phyloP scores from a whole-genome alignment of 23 red algal species.

The Gracilaria domingensis region DNA sequence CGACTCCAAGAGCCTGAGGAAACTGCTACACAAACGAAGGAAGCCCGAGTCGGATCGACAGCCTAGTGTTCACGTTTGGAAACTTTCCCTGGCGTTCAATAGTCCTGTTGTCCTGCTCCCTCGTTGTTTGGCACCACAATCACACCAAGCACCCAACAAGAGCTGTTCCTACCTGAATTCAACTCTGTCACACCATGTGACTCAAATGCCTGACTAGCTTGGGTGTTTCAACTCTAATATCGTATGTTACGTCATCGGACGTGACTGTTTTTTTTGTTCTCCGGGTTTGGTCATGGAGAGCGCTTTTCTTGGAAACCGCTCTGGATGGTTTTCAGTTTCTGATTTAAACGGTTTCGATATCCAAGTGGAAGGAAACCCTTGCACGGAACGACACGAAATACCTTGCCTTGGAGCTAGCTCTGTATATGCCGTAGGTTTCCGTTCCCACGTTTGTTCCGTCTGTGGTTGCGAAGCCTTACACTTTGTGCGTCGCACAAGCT shows the following conservation, averaged over 20 bases:
- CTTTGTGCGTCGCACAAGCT: background rate
- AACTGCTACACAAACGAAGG: background rate
- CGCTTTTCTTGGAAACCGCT: background rate
- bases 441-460: background rate
- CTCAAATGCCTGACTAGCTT: too few relatives aligned
- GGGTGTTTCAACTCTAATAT: background rate
- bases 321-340: background rate
- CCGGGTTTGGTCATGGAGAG: background rate
- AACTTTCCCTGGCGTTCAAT: too few relatives aligned
- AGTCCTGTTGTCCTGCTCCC: too few relatives aligned
- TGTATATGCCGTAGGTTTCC: background rate
- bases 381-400: slow-evolving; percentile 1
- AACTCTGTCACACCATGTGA: too few relatives aligned
- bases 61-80: too few relatives aligned
- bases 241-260: background rate
- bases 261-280: background rate
- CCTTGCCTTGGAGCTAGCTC: background rate
- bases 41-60: too few relatives aligned
- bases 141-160: too few relatives aligned
- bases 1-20: background rate
- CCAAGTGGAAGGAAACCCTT: background rate
- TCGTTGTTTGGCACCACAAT: too few relatives aligned
- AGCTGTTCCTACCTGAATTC: too few relatives aligned
- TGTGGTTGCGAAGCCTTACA: background rate
- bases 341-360: background rate